These are phyloP conservation scores for Jatropha curcas DNA, from an alignment of 345 rosid species.

Conservation along the genomic window DNA sequence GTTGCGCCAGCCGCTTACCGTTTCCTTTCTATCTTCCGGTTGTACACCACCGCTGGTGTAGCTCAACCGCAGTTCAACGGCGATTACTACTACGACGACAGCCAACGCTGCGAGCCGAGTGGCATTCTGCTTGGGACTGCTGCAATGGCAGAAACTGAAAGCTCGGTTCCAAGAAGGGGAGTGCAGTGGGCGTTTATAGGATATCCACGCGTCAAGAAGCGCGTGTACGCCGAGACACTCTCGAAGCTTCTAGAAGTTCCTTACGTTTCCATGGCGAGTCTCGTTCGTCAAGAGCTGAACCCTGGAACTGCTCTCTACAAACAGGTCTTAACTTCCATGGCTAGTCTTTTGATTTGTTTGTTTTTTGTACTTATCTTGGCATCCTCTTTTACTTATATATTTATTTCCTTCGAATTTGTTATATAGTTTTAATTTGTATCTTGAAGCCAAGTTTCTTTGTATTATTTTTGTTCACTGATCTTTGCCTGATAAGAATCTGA, in stretches of 20 bases:
- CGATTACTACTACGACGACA: constrained; percentile 17
- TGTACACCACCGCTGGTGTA: constrained; percentile 16
- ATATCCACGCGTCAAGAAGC: constrained; percentile 33
- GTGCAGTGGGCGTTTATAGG: constrained; percentile 45
- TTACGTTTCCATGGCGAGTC: constrained; percentile 36
- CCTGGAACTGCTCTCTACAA: constrained; percentile 37
- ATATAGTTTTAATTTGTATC: no score
- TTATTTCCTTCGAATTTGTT: background rate
- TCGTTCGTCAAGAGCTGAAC: constrained; percentile 42
- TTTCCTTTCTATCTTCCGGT: constrained; percentile 6
- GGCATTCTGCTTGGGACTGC: background rate
- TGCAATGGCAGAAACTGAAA: constrained; percentile 26
- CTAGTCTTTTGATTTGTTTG: background rate
- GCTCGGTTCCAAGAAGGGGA: constrained; percentile 26
- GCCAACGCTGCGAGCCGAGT: constrained; percentile 1
- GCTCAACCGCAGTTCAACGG: constrained; percentile 31
- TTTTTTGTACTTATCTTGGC: background rate
- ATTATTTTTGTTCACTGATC: background rate
- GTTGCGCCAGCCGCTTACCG: constrained; percentile 9
- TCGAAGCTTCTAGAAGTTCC: constrained; percentile 42
- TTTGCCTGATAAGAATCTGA: background rate
- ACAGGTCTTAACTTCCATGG: constrained; percentile 11
- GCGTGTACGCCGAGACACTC: constrained; percentile 30
- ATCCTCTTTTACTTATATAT: no score
- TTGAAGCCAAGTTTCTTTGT: no score